These are phyloP conservation scores for Teunomyces tritomae DNA, from an alignment of 805 yeast genomes.

Conservation along the genomic window DNA sequence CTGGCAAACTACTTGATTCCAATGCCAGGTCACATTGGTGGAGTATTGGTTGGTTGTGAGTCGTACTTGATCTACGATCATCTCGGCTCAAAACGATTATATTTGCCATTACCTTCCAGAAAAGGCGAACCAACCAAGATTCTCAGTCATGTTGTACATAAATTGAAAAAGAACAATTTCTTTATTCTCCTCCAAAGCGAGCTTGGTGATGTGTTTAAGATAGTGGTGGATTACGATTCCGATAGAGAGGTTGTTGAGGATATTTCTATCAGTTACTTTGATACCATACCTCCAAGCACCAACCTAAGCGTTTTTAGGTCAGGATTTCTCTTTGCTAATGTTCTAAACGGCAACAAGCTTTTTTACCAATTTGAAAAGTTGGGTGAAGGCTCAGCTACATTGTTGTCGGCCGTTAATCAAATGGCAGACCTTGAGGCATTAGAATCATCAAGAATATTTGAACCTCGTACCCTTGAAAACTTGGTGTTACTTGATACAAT, in stretches of 20 bases:
- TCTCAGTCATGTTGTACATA: conserved; percentile 64
- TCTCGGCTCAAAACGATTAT: conserved; percentile 20
- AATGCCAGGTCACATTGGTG: conserved; percentile 72
- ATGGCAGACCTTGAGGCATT: not conserved
- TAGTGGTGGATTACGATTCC: conserved; percentile 46
- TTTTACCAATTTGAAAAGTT: conserved; percentile 78
- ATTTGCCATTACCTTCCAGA: conserved; percentile 58
- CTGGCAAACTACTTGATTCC: conserved; percentile 55
- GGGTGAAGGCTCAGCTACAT: conserved; percentile 49
- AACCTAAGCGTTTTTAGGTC: conserved; percentile 61
- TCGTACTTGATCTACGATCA: conserved; percentile 52
- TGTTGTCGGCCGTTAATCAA: not conserved
- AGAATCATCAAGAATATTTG: not conserved
- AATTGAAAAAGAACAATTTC: conserved; percentile 54
- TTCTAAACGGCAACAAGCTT: conserved; percentile 59
- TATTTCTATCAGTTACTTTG: conserved; percentile 67
- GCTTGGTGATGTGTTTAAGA: conserved; percentile 72
- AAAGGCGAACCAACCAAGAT: conserved; percentile 15
- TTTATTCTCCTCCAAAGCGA: conserved; percentile 70
- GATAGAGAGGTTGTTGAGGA: conserved; percentile 41
- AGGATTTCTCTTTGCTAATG: conserved; percentile 72
- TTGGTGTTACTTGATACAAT: conserved; percentile 54
- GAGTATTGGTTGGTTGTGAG: conserved; percentile 63
- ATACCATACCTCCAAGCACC: conserved; percentile 62
- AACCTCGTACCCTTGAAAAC: conserved; percentile 44